These are phyloP conservation scores for Entomortierella chlamydospora DNA, from an alignment of 192 early-diverging fungal genomes.

Conservation along the genomic window DNA sequence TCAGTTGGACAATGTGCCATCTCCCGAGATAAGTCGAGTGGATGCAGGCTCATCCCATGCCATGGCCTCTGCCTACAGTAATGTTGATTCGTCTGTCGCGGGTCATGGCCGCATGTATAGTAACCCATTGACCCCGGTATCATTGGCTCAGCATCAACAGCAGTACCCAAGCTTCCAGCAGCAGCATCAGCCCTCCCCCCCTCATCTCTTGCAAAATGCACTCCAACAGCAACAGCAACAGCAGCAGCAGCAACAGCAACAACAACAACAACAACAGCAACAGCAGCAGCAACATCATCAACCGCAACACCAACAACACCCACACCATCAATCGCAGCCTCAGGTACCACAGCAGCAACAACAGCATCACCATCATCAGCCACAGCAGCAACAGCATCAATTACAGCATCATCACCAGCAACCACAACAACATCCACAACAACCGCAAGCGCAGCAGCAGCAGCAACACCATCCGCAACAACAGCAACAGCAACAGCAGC, in stretches of 20 bases:
- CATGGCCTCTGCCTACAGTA: conserved; percentile 37
- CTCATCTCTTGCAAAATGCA: conserved; percentile 28
- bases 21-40: conserved; percentile 23
- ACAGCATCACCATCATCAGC: conserved; percentile 20
- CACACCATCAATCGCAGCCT: conserved; percentile 12
- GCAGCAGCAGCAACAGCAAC: conserved; percentile 23
- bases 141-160: conserved; percentile 47
- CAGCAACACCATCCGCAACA: conserved; percentile 20
- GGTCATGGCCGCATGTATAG: conserved; percentile 41
- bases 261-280: conserved; percentile 11
- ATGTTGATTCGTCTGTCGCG: conserved; percentile 29
- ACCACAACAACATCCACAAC: conserved; percentile 17
- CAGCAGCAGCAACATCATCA: conserved; percentile 16
- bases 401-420: conserved; percentile 19
- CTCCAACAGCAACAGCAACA: conserved; percentile 40
- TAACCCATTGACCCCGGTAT: conserved; percentile 29
- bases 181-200: conserved; percentile 39
- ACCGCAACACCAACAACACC: conserved; percentile 17
- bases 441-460: conserved; percentile 20
- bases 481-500: conserved; percentile 14
- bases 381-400: conserved; percentile 2
- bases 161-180: conserved; percentile 52
- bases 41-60: conserved; percentile 19
- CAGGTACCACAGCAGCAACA: conserved; percentile 19
- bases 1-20: conserved; percentile 30